phyloP scores from a whole-genome alignment of 176 grass and related monocot species.

The Alloteropsis semialata region DNA sequence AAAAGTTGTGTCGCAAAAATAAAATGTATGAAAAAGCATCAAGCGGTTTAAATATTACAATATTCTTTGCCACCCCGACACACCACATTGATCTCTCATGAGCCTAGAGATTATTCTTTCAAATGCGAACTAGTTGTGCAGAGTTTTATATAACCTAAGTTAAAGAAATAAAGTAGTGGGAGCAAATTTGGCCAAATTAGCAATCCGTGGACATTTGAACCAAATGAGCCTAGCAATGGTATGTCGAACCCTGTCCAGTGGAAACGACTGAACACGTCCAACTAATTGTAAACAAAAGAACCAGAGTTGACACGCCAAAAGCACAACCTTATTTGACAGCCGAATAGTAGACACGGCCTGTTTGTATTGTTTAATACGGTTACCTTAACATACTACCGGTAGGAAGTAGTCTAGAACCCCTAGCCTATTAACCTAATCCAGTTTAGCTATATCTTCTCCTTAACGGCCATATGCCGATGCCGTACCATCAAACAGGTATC shows the following conservation, averaged over 20 bases:
- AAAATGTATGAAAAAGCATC: too few species aligned
- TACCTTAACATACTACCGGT: neutral
- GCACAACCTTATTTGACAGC: constrained; percentile 10
- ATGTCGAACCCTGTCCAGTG: neutral
- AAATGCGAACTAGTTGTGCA: too few species aligned
- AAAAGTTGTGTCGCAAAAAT: too few species aligned
- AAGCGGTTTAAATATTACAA: too few species aligned
- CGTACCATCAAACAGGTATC: neutral
- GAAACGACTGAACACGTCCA: constrained; percentile 1
- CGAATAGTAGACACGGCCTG: neutral
- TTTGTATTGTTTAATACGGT: neutral
- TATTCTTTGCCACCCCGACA: too few species aligned
- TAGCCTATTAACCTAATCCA: neutral
- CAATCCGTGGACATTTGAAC: too few species aligned
- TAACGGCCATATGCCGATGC: neutral
- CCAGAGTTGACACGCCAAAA: neutral
- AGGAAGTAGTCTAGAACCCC: neutral
- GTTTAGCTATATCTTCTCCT: neutral
- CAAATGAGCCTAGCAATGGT: neutral
- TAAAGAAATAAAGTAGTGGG: too few species aligned
- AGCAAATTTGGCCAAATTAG: too few species aligned
- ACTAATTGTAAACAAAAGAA: neutral
- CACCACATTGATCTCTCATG: too few species aligned
- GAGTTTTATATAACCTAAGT: too few species aligned
- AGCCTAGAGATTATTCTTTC: too few species aligned